These are phyloP conservation scores for Nannochloropsis gaditana DNA, from an alignment of 108 stramenopile genomes.

Conservation along the genomic window DNA sequence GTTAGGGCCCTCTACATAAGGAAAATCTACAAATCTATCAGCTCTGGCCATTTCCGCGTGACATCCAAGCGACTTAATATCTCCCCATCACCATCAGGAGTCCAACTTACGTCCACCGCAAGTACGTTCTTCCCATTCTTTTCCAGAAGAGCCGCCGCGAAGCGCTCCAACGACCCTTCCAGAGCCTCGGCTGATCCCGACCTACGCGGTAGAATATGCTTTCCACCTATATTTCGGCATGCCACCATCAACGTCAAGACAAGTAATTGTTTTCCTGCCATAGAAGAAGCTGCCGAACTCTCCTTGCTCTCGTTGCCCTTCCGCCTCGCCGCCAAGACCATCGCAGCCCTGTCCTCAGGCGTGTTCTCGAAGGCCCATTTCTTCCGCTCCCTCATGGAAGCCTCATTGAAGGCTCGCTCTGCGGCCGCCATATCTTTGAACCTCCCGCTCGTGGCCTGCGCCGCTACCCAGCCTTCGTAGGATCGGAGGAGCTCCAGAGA, in stretches of 20 bases:
- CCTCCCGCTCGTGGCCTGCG: neutral
- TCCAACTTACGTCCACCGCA: neutral
- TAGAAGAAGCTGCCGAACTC: neutral
- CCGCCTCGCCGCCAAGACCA: neutral
- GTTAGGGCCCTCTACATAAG: too few relatives aligned
- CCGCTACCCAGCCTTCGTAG: constrained; percentile 1
- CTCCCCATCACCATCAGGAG: neutral
- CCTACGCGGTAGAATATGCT: neutral
- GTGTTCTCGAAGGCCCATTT: neutral
- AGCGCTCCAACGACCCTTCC: neutral
- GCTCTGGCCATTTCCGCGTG: neutral
- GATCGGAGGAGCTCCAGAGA: neutral
- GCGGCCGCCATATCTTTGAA: constrained; percentile 15
- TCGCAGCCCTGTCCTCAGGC: neutral
- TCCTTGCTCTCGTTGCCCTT: neutral
- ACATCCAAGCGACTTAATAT: neutral
- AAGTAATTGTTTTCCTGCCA: neutral
- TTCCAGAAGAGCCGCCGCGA: neutral
- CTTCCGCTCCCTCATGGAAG: neutral
- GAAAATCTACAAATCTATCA: neutral
- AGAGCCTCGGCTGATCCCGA: neutral
- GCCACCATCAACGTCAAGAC: constrained; percentile 7
- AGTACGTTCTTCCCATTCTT: constrained; percentile 16
- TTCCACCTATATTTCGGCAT: neutral
- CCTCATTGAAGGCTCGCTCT: neutral